Conservation (phyloP, 2,329 filamentous ascomycete genomes). For the Alternaria conjuncta region DNA sequence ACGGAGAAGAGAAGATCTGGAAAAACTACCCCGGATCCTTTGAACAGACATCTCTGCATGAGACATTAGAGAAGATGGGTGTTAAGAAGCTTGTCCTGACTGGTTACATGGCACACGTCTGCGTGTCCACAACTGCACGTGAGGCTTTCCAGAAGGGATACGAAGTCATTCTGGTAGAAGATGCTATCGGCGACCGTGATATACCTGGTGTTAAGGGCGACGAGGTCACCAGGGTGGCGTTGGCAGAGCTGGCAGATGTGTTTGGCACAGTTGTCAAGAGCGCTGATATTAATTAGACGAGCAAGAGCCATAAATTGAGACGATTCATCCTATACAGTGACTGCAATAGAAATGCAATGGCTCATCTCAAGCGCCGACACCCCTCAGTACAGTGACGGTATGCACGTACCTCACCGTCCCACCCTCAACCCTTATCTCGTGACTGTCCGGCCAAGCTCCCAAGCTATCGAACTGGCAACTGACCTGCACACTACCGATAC, state of each 20-base stretch:
- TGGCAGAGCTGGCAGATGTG: constrained; percentile 67
- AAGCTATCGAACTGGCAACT: constrained; percentile 40
- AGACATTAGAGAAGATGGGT: constrained; percentile 58
- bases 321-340: neutral
- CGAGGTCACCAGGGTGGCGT: constrained; percentile 56
- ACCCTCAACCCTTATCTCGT: constrained; percentile 35
- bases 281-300: constrained; percentile 52
- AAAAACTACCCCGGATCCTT: constrained; percentile 68
- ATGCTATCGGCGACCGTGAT: constrained; percentile 70
- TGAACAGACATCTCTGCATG: constrained; percentile 64
- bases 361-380: neutral
- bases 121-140: constrained; percentile 68
- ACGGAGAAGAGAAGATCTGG: constrained; percentile 61
- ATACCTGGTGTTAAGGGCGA: constrained; percentile 67
- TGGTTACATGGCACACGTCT: constrained; percentile 71
- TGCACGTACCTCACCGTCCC: constrained; percentile 43
- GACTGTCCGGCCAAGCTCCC: constrained; percentile 35
- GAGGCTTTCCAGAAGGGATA: constrained; percentile 67
- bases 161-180: constrained; percentile 67
- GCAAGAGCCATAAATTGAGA: neutral
- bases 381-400: constrained; percentile 36
- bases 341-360: neutral
- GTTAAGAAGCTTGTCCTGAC: constrained; percentile 67
- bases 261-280: constrained; percentile 67
- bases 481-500: constrained; percentile 36